phyloP scores from a whole-genome alignment of 257 asterid genomes.

The Thymus mandschuricus region DNA sequence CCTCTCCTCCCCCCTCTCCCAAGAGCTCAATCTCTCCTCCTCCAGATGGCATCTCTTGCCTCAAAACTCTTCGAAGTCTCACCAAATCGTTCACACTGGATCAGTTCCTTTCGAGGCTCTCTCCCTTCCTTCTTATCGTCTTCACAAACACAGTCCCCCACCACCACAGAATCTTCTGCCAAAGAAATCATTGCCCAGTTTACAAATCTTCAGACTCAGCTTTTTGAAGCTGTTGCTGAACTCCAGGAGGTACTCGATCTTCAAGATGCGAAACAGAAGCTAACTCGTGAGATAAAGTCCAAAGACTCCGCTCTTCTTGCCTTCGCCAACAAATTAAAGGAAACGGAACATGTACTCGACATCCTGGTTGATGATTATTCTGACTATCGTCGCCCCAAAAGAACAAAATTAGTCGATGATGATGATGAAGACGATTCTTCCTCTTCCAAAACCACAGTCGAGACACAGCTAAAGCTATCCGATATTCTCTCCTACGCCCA shows the following conservation, averaged over 20 bases:
- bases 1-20: conserved; percentile 94
- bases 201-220: conserved; percentile 69
- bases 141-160: conserved; percentile 53
- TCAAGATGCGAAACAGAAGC: conserved; percentile 81
- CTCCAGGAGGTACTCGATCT: conserved; percentile 92
- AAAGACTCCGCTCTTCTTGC: conserved; percentile 70
- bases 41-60: conserved; percentile 85
- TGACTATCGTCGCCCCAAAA: conserved; percentile 67
- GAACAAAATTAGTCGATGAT: conserved; percentile 52
- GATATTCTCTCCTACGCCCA: conserved; percentile 84
- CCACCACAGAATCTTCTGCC: conserved; percentile 55
- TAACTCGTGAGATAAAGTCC: conserved; percentile 59
- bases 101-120: conserved; percentile 73
- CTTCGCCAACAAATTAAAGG: conserved; percentile 77
- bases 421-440: conserved; percentile 32
- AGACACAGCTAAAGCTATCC: conserved; percentile 68
- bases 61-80: conserved; percentile 86
- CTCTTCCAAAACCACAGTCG: conserved; percentile 65
- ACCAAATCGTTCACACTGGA: conserved; percentile 79
- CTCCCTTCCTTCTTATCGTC: conserved; percentile 76
- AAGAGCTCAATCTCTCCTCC: conserved; percentile 80
- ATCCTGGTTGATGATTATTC: conserved; percentile 85
- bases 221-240: conserved; percentile 84
- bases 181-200: conserved; percentile 72
- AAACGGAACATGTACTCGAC: conserved; percentile 75